Base-by-base conservation (phyloP, 352 stramenopile genomes). In the Globisporangium canariense region DNA sequence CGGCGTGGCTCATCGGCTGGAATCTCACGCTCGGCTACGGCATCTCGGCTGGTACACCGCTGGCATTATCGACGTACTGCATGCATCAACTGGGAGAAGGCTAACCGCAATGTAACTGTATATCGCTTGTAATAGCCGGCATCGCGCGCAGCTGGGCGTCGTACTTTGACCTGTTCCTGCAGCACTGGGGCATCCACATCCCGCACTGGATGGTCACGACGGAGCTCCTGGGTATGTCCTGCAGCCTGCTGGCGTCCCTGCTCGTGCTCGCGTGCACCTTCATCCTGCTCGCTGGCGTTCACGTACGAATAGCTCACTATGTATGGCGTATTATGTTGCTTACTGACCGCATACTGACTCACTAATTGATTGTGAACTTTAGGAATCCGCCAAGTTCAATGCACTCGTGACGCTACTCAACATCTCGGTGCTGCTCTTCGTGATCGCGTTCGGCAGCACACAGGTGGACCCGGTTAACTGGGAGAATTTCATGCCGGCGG, bases 11-110 rank as follows among this genome's bases (percentile, higher is more conserved):
- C 25, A 90, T 97, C 56, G 92, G 91, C 13, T 97, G 91, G 91
- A 97, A 97, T 66, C 64, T 98, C 36, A 98, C 90, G 52, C 75
- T 98, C 18, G 91, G 93, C 36, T 98, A 98, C 59, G 93, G 91
- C 28, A 96, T 98, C 61, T 96, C 86, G 2, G 90, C 91, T 41
- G 86, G 80, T 89, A 67, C 18, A 28, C 20, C 25, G 25, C 25
- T 28, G 25, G 2, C 30, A 6, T 60, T 60, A 57, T n/a, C 2
- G 52, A 22, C 43, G 1, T 41, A 22, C 6, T 16, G 25, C 9
- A 28, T 57, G 50, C 2, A 7, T 20, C 14, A n/a, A n/a, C n/a
- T 47, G n/a, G 14, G 50, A 56, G 18, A 56, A 28, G 25, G 2
- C 20, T 65, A 14, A 30, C 22, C 16, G 4, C 32, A 30, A 22